Base-by-base conservation (phyloP, 2,329 filamentous ascomycete genomes). In the Trichoderma citrinoviride region DNA sequence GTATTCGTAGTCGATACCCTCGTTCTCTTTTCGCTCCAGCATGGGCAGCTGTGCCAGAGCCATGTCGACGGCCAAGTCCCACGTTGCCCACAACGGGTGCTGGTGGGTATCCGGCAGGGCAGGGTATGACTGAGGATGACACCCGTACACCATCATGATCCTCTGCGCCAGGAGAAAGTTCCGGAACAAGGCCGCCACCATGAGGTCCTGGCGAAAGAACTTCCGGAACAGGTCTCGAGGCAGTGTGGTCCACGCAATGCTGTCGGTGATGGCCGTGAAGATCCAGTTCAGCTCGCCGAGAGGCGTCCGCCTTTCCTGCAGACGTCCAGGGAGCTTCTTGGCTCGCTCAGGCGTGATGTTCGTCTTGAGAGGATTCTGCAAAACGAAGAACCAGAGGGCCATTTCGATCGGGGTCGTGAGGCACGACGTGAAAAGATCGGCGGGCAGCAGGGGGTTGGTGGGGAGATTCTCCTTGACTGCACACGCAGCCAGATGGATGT, bases 241-340 rank as follows among this genome's bases (percentile, higher is more conserved):
- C 4, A 99, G 80, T 5, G 92, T 96, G 37, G 96, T 98, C 95
- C 95, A 99, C 0, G 95, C 95, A 72, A 99, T 99, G 1, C 94
- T 98, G 75, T 99, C 95, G 0, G 95, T 99, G 69, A 99, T 98
- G 62, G 95, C 95, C 0, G 95, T 99, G 74, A 99, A 98, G 41
- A 99, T 99, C 95, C 95, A 99, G 73, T 99, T 99, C 15, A 99
- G 82, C 78, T 99, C 95, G 67, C 95, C 95, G 40, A 99, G 84
- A 8, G 95, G 95, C 56, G 95, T 98, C 73, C 95, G 85, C 66
- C 95, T 86, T 77, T 99, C 95, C 73, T 97, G 94, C 47, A 98
- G 85, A 67, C 93, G 89, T 40, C 95, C 95, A 3, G 94, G 93
- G 19, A 99, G 90, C 72, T 92, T 91, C 76, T 92, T 90, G 47